Conservation (phyloP, 2,329 filamentous ascomycete species). For the Rhinocladiella mackenziei region DNA sequence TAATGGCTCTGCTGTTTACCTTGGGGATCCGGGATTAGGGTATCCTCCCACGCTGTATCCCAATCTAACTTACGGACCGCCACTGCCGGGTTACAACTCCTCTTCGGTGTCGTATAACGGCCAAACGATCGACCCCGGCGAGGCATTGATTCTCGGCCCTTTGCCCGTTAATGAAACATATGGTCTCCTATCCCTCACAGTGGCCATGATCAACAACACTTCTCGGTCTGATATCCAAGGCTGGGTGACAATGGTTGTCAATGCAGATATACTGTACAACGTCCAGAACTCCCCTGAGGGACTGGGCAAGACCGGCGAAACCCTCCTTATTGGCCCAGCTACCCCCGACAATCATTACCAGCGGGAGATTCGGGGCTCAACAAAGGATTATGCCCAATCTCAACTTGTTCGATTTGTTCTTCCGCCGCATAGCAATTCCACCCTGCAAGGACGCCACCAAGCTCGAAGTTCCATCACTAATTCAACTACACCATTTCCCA, state of each 20-base stretch:
- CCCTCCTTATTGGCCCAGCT: conserved; percentile 66
- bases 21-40: conserved; percentile 62
- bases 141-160: conserved; percentile 71
- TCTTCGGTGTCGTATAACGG: conserved; percentile 43
- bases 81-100: conserved; percentile 24
- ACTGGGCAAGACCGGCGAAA: conserved; percentile 64
- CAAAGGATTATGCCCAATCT: conserved; percentile 39
- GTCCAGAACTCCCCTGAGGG: conserved; percentile 65
- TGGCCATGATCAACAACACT: conserved; percentile 72
- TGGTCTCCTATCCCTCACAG: conserved; percentile 73
- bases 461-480: conserved; percentile 18
- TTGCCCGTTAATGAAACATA: conserved; percentile 67
- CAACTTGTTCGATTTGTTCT: conserved; percentile 27
- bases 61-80: conserved; percentile 62
- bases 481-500: conserved; percentile 53
- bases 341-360: conserved; percentile 63
- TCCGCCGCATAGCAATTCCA: conserved; percentile 21
- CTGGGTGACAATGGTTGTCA: conserved; percentile 77
- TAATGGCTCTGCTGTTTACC: conserved; percentile 55
- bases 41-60: conserved; percentile 73
- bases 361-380: conserved; percentile 27
- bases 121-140: conserved; percentile 32
- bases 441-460: conserved; percentile 22
- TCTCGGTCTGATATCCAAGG: conserved; percentile 65
- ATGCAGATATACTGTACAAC: conserved; percentile 60